Percentiles rank a stretch among this genome's conserved stretches.
These are phyloP conservation scores for Amphibolis antarctica DNA, from an alignment of 106 monocot genomes.

Conservation along the genomic window DNA sequence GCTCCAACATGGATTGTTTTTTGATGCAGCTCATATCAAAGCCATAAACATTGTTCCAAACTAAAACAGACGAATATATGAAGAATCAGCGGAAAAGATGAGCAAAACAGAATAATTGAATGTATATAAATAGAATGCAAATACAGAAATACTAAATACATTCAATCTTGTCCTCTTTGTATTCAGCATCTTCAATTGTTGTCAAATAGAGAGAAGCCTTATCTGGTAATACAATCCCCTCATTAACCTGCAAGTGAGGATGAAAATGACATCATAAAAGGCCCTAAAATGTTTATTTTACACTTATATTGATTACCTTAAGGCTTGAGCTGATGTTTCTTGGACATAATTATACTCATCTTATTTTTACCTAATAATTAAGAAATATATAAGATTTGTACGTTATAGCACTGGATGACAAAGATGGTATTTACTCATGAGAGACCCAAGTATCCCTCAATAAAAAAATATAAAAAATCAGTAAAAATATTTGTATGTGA, in stretches of 20 bases:
- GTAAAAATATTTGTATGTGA: too few species aligned
- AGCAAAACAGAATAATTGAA: neutral
- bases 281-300: too few species aligned
- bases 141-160: slow-evolving; percentile 25
- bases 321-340: too few species aligned
- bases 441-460: too few species aligned
- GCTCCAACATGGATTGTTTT: slow-evolving; percentile 82
- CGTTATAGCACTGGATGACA: too few species aligned
- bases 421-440: too few species aligned
- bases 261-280: too few species aligned
- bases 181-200: slow-evolving; percentile 92
- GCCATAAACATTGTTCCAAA: slow-evolving; percentile 91
- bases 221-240: slow-evolving; percentile 74
- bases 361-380: too few species aligned
- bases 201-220: slow-evolving; percentile 81
- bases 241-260: slow-evolving; percentile 42
- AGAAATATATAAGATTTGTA: too few species aligned
- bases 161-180: slow-evolving; percentile 93
- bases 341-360: too few species aligned
- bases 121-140: neutral
- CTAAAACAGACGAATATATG: slow-evolving; percentile 23
- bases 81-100: neutral
- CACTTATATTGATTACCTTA: too few species aligned
- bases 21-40: slow-evolving; percentile 97
- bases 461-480: too few species aligned